Conservation (phyloP, 208 protist genomes). For the Acanthamoeba sp. region DNA sequence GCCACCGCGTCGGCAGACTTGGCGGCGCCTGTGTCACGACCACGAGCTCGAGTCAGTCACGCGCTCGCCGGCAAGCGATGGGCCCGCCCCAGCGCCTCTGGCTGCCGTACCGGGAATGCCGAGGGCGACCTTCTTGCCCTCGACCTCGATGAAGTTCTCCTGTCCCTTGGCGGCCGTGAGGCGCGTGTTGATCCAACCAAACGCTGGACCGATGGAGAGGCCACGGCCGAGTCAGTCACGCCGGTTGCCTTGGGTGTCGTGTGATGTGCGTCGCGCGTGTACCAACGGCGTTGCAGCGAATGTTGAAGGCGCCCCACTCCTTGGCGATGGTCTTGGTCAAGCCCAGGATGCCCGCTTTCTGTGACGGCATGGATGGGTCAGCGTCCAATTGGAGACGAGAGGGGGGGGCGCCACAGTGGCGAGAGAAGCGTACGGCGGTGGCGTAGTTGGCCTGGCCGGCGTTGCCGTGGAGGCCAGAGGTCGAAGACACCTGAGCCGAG, state of each 20-base stretch:
- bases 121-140: slow-evolving; percentile 76
- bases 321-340: slow-evolving; percentile 80
- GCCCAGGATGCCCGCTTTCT: slow-evolving; percentile 80
- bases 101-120: slow-evolving; percentile 75
- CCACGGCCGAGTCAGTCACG: neutral
- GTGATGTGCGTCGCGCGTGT: slow-evolving; percentile 24
- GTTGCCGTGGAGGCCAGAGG: slow-evolving; percentile 84
- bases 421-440: slow-evolving; percentile 48
- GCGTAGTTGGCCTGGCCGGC: slow-evolving; percentile 85
- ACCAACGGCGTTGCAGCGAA: slow-evolving; percentile 85
- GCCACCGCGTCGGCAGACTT: neutral
- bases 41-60: neutral
- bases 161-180: slow-evolving; percentile 68
- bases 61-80: too few species aligned
- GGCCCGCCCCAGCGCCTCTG: too few species aligned
- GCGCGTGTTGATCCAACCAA: slow-evolving; percentile 24
- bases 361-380: neutral
- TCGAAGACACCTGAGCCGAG: slow-evolving; percentile 74
- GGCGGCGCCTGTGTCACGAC: neutral
- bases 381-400: slow-evolving; percentile 61
- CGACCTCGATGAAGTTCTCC: slow-evolving; percentile 75
- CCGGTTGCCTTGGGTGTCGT: neutral
- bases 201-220: neutral
- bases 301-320: slow-evolving; percentile 79
- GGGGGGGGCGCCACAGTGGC: neutral